Conservation (phyloP, 495 filamentous ascomycete genomes). For the Saxophila tyrrhenica region DNA sequence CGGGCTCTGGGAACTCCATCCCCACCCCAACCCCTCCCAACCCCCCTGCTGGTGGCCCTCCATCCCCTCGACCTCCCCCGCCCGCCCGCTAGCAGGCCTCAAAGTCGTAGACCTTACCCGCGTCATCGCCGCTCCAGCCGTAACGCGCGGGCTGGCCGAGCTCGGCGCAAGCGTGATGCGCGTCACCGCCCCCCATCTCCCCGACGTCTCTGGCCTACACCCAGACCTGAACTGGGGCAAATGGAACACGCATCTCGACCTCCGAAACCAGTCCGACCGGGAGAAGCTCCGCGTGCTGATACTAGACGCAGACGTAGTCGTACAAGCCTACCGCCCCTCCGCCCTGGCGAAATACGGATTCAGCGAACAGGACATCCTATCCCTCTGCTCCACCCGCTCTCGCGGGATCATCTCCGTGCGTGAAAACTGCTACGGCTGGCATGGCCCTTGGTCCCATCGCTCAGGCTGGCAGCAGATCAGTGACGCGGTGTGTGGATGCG, state of each 20-base stretch:
- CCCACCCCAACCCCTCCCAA: slow-evolving; percentile 29
- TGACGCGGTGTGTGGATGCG: slow-evolving; percentile 29
- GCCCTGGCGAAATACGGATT: slow-evolving; percentile 42
- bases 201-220: slow-evolving; percentile 36
- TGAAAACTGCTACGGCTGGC: slow-evolving; percentile 47
- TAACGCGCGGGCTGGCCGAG: slow-evolving; percentile 42
- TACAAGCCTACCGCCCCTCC: slow-evolving; percentile 43
- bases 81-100: slow-evolving; percentile 40
- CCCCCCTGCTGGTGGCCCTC: slow-evolving; percentile 22
- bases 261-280: slow-evolving; percentile 31
- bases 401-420: slow-evolving; percentile 39
- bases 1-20: slow-evolving; percentile 35
- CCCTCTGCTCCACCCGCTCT: slow-evolving; percentile 33
- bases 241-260: slow-evolving; percentile 40
- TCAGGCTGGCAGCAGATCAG: slow-evolving; percentile 46
- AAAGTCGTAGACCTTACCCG: slow-evolving; percentile 49
- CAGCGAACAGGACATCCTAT: slow-evolving; percentile 36
- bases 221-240: slow-evolving; percentile 47
- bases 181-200: slow-evolving; percentile 41
- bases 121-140: slow-evolving; percentile 47
- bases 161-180: slow-evolving; percentile 51
- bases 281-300: slow-evolving; percentile 36
- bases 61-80: slow-evolving; percentile 29
- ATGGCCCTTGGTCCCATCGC: slow-evolving; percentile 39
- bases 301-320: slow-evolving; percentile 42